A percentile compares a stretch with the other conserved stretches of the same genome.
Conservation (phyloP, 2,329 filamentous ascomycete species). For the Verticillium longisporum region DNA sequence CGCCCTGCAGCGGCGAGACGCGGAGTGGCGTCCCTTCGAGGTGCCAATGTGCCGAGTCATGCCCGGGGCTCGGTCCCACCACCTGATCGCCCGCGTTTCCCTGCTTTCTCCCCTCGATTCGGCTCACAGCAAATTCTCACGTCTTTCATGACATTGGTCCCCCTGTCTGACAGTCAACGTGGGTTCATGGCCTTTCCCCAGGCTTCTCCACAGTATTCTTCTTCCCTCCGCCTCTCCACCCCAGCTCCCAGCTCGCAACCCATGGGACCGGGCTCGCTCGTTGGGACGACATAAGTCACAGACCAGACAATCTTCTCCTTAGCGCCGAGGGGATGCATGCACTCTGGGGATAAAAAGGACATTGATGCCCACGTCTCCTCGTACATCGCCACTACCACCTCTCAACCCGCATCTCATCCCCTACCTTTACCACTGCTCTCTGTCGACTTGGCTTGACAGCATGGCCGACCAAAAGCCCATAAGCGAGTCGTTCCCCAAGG, state of each 20-base stretch:
- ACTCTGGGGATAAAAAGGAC: neutral
- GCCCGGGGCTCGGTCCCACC: neutral
- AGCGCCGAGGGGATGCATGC: neutral
- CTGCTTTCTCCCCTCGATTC: neutral
- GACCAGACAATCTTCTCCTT: neutral
- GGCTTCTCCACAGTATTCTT: neutral
- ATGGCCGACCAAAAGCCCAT: constrained; percentile 16
- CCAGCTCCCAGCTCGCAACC: neutral
- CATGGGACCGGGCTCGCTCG: neutral
- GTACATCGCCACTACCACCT: neutral
- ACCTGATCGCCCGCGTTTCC: neutral
- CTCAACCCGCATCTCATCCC: neutral
- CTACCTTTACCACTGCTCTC: neutral
- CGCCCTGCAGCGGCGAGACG: neutral
- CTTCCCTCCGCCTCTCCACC: neutral
- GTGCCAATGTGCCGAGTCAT: neutral
- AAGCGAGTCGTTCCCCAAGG: neutral
- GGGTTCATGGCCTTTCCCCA: neutral
- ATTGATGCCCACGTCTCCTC: neutral
- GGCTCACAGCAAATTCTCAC: neutral
- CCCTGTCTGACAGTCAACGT: neutral
- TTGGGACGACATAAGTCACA: neutral
- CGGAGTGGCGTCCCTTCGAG: neutral
- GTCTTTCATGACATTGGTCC: neutral
- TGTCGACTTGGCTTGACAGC: neutral